A percentile compares a stretch with the other conserved stretches of the same genome.
Evolutionary conservation across 331 rosid species (phyloP).

Genomic region (Phaseolus coccineus): DNA sequence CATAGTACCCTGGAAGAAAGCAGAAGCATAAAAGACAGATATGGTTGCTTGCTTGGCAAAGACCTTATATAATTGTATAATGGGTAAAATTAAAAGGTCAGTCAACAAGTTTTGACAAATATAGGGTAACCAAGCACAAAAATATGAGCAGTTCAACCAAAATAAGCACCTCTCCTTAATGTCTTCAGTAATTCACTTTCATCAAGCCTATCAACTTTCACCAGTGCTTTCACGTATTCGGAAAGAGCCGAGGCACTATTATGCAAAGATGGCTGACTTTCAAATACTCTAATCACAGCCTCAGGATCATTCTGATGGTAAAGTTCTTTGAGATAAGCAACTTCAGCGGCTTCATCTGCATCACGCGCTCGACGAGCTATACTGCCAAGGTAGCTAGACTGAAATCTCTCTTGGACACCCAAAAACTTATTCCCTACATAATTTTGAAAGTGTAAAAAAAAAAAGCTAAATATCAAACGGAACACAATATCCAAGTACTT

Average conservation of each 20-base stretch:
- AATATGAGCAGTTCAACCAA: slow-evolving; percentile 16
- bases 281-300: slow-evolving; percentile 79
- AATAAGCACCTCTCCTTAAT: slow-evolving; percentile 71
- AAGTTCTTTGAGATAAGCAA: slow-evolving; percentile 76
- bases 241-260: slow-evolving; percentile 72
- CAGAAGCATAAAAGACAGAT: neutral
- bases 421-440: slow-evolving; percentile 56
- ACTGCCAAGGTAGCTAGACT: slow-evolving; percentile 70
- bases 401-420: slow-evolving; percentile 60
- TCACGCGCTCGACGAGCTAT: slow-evolving; percentile 57
- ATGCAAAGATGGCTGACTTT: slow-evolving; percentile 74
- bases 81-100: neutral
- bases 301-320: slow-evolving; percentile 70
- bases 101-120: neutral
- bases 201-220: slow-evolving; percentile 81
- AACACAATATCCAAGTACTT: neutral
- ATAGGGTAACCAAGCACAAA: neutral
- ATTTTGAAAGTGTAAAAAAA: neutral
- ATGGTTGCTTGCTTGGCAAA: neutral
- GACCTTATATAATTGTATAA: neutral
- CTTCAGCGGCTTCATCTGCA: slow-evolving; percentile 66
- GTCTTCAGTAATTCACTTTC: slow-evolving; percentile 77
- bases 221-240: slow-evolving; percentile 77
- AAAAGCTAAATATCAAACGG: neutral
- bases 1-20: slow-evolving; percentile 10